Conservation (phyloP, 2,329 filamentous ascomycete species). For the Stenocarpella maydis region DNA sequence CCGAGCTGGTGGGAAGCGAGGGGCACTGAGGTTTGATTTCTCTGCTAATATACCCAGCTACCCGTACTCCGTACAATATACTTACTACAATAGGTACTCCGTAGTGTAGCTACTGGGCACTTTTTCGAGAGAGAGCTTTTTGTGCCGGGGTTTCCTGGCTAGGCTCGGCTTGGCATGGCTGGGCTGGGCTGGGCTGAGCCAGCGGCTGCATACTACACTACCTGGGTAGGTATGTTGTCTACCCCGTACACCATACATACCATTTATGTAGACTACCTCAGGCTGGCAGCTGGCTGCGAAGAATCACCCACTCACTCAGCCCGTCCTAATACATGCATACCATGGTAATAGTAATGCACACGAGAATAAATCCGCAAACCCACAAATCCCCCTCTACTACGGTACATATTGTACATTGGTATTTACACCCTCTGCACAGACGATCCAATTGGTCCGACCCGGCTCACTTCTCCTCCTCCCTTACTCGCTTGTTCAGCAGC, state of each 20-base stretch:
- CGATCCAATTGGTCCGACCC: not conserved
- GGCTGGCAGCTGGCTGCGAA: too few relatives aligned
- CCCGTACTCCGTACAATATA: too few relatives aligned
- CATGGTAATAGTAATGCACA: not conserved
- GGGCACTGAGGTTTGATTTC: slow-evolving; percentile 14
- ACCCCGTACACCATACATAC: too few relatives aligned
- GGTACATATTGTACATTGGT: too few relatives aligned
- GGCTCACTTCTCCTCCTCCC: not conserved
- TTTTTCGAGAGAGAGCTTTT: not conserved
- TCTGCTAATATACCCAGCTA: too few relatives aligned
- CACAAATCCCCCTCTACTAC: not conserved
- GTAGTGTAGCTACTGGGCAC: too few relatives aligned
- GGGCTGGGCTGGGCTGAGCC: slow-evolving; percentile 1
- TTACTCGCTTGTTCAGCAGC: too few relatives aligned
- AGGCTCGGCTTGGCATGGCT: not conserved
- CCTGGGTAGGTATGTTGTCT: too few relatives aligned
- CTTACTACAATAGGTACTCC: too few relatives aligned
- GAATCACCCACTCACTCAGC: not conserved
- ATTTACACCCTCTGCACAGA: not conserved
- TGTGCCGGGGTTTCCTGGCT: not conserved
- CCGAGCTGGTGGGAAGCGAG: slow-evolving; percentile 25
- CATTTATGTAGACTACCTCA: too few relatives aligned
- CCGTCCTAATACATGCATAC: too few relatives aligned
- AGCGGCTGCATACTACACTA: not conserved
- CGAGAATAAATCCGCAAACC: slow-evolving; percentile 1